Conservation (phyloP, 139 green algal species). For the Trebouxia sp. region DNA sequence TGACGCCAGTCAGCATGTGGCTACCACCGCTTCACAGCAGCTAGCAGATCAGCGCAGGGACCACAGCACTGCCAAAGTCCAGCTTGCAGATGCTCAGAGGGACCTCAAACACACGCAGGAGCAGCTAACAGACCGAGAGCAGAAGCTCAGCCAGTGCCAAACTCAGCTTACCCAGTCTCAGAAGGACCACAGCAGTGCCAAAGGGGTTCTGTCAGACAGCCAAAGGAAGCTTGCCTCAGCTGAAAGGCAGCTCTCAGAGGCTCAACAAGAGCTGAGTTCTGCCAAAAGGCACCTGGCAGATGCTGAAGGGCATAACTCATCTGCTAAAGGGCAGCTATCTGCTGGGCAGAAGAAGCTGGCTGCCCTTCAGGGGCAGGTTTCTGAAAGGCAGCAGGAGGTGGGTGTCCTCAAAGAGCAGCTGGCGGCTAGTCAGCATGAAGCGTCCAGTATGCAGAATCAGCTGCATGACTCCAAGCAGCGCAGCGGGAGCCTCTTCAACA, state of each 20-base stretch:
- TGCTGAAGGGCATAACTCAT: background rate
- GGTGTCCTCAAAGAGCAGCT: background rate
- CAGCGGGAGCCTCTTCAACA: background rate
- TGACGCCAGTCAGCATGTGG: background rate
- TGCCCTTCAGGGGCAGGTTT: background rate
- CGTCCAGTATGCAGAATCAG: background rate
- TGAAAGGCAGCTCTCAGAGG: background rate
- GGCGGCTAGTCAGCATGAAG: background rate
- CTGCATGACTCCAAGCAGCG: constrained; percentile 3
- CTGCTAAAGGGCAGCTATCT: background rate
- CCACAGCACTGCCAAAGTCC: background rate
- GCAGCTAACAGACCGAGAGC: background rate
- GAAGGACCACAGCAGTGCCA: background rate
- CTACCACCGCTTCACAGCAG: background rate
- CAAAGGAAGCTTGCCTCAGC: background rate
- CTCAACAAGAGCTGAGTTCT: background rate
- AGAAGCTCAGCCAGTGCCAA: background rate
- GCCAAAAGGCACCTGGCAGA: background rate
- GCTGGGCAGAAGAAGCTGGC: background rate
- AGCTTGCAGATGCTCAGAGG: background rate
- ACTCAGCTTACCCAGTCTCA: background rate
- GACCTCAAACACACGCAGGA: background rate
- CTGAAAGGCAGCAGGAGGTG: background rate
- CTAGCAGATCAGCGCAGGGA: background rate
- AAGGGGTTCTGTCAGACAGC: constrained; percentile 1